Evolutionary conservation across 1,139 yeast species (phyloP), one percentile per base, ranked within the genome.

Genomic region (Trichomonascaceae sp.): DNA sequence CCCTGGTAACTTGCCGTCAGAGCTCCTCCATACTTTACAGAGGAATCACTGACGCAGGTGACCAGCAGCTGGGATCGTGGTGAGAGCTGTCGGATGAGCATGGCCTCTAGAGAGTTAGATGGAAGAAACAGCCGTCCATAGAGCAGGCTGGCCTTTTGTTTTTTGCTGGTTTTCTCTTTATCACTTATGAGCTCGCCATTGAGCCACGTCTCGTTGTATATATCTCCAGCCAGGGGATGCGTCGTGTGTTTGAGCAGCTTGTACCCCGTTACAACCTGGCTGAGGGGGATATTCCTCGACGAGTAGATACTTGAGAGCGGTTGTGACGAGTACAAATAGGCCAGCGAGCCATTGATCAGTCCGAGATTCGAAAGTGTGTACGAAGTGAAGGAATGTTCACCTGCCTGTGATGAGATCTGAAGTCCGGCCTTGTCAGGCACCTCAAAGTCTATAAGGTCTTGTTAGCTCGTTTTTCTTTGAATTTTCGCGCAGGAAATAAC

Each of bases 121-220:
- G 98, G 98, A 43, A 89, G 75, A 49, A 78, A 81, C 74, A 92
- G 72, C 41, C 93, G 64, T 1, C 97, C 98, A 51, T 84, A 89
- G 23, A 74, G 51, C 13, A 77, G 51, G n/a, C n/a, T n/a, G n/a
- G n/a, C n/a, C n/a, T n/a, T n/a, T n/a, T n/a, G n/a, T n/a, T n/a
- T n/a, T n/a, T n/a, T n/a, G n/a, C n/a, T n/a, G 1, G 67, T 57
- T 27, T 50, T 54, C 25, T 42, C 43, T 3, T 37, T 35, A 36
- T 59, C 63, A n/a, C n/a, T n/a, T 3, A 56, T 46, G 16, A 62
- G 46, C 14, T 40, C 37, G 1, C 62, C 62, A 3, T 43, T 48
- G 18, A 45, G 48, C 57, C 59, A 56, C n/a, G 43, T 43, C 33
- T 56, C 52, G 35, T 47, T 38, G 35, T 47, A 46, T 34, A 42